Conservation (phyloP, 352 stramenopile genomes). For the Phytophthora meadii region DNA sequence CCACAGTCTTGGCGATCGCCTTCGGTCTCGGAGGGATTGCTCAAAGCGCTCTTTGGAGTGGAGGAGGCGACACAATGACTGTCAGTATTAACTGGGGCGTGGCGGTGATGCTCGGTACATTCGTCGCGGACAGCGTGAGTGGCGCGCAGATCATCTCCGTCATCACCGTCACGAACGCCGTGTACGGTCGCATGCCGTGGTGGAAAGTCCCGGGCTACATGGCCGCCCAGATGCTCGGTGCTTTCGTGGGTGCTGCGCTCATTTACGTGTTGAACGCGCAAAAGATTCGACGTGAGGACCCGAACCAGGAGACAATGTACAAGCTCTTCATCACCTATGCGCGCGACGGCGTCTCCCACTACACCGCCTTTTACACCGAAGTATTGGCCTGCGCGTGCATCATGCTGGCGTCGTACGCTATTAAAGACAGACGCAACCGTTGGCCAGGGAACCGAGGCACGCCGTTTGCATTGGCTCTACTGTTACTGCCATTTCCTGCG, state of each 20-base stretch:
- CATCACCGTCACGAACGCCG: conserved; percentile 54
- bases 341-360: conserved; percentile 26
- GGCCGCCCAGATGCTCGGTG: conserved; percentile 40
- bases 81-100: conserved; percentile 66
- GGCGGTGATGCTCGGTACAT: conserved; percentile 62
- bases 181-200: conserved; percentile 54
- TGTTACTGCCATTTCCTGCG: conserved; percentile 50
- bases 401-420: conserved; percentile 39
- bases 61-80: conserved; percentile 49
- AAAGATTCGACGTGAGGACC: conserved; percentile 31
- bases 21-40: conserved; percentile 57
- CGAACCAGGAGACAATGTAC: conserved; percentile 30
- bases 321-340: conserved; percentile 40
- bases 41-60: conserved; percentile 49
- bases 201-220: conserved; percentile 56
- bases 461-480: conserved; percentile 37
- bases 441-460: conserved; percentile 32
- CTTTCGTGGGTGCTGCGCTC: conserved; percentile 28
- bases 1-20: conserved; percentile 50
- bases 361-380: conserved; percentile 43
- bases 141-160: conserved; percentile 66
- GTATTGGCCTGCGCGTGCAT: conserved; percentile 37
- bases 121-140: conserved; percentile 47
- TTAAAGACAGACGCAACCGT: conserved; percentile 31
- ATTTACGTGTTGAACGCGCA: conserved; percentile 40